These are phyloP conservation scores for Coffea humblotiana DNA, from an alignment of 305 asterid genomes.

Conservation along the genomic window DNA sequence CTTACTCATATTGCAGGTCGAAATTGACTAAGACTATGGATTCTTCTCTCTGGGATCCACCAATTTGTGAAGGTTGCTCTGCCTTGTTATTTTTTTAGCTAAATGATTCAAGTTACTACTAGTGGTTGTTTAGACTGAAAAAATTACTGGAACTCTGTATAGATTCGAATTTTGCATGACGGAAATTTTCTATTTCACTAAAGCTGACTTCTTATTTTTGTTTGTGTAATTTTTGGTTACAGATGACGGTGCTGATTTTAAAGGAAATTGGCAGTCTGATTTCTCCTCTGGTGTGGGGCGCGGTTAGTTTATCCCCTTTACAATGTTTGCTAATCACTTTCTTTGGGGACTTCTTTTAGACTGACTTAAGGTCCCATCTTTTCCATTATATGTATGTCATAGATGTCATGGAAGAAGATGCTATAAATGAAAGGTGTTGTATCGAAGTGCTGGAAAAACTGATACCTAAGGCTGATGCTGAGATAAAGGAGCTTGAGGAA, in stretches of 20 bases:
- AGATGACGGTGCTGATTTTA: slow-evolving; percentile 25
- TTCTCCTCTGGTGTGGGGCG: slow-evolving; percentile 27
- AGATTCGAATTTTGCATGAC: slow-evolving; percentile 1
- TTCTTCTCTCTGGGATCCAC: slow-evolving; percentile 48
- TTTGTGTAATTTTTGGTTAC: slow-evolving; percentile 17
- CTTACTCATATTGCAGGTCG: slow-evolving; percentile 22
- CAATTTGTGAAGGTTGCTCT: slow-evolving; percentile 33
- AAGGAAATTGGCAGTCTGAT: slow-evolving; percentile 27
- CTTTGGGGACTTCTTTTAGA: slow-evolving; percentile 6
- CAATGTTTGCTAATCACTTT: slow-evolving; percentile 10
- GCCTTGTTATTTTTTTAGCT: slow-evolving; percentile 10
- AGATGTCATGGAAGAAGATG: slow-evolving; percentile 64
- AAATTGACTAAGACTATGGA: slow-evolving; percentile 43
- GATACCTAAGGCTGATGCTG: slow-evolving; percentile 53
- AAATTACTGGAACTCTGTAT: not conserved
- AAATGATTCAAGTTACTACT: not conserved
- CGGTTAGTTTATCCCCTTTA: slow-evolving; percentile 35
- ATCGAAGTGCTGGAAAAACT: slow-evolving; percentile 51
- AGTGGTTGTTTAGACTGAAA: slow-evolving; percentile 3
- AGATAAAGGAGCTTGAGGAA: slow-evolving; percentile 49
- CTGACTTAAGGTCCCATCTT: slow-evolving; percentile 13
- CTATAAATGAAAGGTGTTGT: slow-evolving; percentile 53
- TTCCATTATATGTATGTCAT: slow-evolving; percentile 21
- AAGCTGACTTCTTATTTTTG: slow-evolving; percentile 6
- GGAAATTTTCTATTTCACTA: slow-evolving; percentile 14